These are phyloP conservation scores for Arctium lappa DNA, from an alignment of 129 eudicot species.

Conservation along the genomic window DNA sequence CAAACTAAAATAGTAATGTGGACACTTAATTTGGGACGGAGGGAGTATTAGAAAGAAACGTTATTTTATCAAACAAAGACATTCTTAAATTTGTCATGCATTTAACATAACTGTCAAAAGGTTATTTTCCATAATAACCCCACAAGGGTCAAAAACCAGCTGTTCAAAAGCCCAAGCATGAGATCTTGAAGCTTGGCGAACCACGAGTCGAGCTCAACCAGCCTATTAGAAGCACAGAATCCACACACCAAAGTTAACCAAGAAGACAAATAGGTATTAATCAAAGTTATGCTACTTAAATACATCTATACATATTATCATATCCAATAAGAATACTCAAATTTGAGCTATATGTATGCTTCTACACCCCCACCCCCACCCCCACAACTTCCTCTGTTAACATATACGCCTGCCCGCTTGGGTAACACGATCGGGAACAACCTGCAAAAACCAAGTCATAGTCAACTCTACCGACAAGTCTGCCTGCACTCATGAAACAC, in stretches of 20 bases:
- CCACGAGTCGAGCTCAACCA: background rate
- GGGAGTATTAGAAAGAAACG: too few species aligned
- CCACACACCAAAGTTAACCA: conserved; percentile 9
- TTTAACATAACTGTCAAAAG: too few species aligned
- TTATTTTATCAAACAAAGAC: too few species aligned
- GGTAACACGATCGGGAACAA: conserved; percentile 78
- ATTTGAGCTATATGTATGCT: conserved; percentile 1
- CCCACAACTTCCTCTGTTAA: conserved; percentile 25
- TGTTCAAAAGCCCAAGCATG: background rate
- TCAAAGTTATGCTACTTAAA: conserved; percentile 24
- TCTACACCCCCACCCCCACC: conserved; percentile 22
- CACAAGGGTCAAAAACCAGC: background rate
- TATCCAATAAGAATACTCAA: background rate
- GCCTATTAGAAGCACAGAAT: too few species aligned
- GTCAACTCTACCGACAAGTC: conserved; percentile 18
- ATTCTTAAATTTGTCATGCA: background rate
- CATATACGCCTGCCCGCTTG: conserved; percentile 65
- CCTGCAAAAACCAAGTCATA: conserved; percentile 30
- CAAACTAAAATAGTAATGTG: too few species aligned
- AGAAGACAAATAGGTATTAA: background rate
- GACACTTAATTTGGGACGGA: too few species aligned
- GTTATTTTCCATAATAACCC: background rate
- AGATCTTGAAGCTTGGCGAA: background rate
- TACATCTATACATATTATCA: conserved; percentile 26
- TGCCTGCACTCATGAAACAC: conserved; percentile 14